Evolutionary conservation across 2,329 filamentous ascomycete genomes (phyloP), one percentile per base, ranked within the genome.

Genomic region (Diaporthe nobilis): DNA sequence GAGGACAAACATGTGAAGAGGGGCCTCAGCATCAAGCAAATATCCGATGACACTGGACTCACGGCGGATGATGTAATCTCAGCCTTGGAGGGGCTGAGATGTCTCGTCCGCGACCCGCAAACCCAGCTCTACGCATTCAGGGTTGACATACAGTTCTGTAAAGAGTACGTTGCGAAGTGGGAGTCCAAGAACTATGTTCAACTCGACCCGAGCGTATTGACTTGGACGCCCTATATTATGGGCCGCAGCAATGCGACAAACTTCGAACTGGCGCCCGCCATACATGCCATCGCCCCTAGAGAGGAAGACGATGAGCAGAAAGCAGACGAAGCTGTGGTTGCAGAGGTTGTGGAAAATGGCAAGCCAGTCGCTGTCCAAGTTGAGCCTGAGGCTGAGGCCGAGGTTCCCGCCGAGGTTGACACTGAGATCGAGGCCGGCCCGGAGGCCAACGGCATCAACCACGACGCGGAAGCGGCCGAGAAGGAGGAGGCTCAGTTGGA

Each of bases 161-260:
- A 92, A 75, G 92, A 96, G 78, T 98, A 98, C 80, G 94, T 98
- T 76, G 90, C 91, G 44, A 97, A 96, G 78, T 98, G 96, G 91
- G 94, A 98, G 81, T 89, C 90, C 67, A 98, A 98, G 82, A 92
- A 93, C 13, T 97, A 98, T 79, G 94, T 98, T 31, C 94, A 92
- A 80, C 90, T 99, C 49, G 94, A 97, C 78, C 91, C 94, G 0
- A 92, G 93, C 60, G 92, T 92, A 25, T 88, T 99, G 37, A 93
- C 96, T 15, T 99, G 97, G 97, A 98, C 96, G 20, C 97, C 97
- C 0, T 99, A 98, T 82, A 92, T 98, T 57, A 98, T 98, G 95
- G 96, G 97, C 37, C 92, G 95, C 77, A 93, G 91, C 83, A 96
- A 94, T 79, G 91, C 94, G 49, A 93, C 93, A 5, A 94, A 95